Percentiles rank a stretch among this genome's conserved stretches.
These are phyloP conservation scores for Lachnellula arida DNA, from an alignment of 2,329 filamentous ascomycete genomes.

Conservation along the genomic window DNA sequence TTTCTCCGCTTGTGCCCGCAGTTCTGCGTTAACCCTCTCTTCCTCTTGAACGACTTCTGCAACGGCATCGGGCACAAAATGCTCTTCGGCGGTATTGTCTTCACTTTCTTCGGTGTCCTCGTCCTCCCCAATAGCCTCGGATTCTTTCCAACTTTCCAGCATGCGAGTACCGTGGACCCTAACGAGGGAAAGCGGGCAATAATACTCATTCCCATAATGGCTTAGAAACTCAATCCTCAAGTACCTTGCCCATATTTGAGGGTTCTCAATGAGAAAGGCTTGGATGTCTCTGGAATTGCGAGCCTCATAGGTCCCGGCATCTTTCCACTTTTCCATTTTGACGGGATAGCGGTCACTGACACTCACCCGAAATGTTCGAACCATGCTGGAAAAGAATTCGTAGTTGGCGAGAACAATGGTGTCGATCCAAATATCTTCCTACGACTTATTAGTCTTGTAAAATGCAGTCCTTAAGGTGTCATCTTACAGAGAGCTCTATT, in stretches of 20 bases:
- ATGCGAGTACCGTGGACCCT: slow-evolving; percentile 91
- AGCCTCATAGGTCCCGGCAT: slow-evolving; percentile 83
- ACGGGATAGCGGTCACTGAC: slow-evolving; percentile 94
- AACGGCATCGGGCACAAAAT: slow-evolving; percentile 33
- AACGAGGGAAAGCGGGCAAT: slow-evolving; percentile 86
- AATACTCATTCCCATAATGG: slow-evolving; percentile 95
- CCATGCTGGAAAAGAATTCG: slow-evolving; percentile 98
- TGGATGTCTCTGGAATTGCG: slow-evolving; percentile 91
- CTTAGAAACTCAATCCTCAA: slow-evolving; percentile 85
- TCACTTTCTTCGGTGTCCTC: slow-evolving; percentile 38
- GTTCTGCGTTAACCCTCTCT: slow-evolving; percentile 18
- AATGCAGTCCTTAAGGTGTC: slow-evolving; percentile 37
- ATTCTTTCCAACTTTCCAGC: slow-evolving; percentile 87
- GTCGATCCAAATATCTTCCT: slow-evolving; percentile 69
- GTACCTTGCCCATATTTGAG: slow-evolving; percentile 93
- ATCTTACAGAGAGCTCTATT: slow-evolving; percentile 77
- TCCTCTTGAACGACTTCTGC: slow-evolving; percentile 28
- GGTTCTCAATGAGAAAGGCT: slow-evolving; percentile 88
- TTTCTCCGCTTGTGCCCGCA: slow-evolving; percentile 5
- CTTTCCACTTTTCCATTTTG: slow-evolving; percentile 87
- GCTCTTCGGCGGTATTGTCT: slow-evolving; percentile 16
- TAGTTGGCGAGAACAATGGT: slow-evolving; percentile 97
- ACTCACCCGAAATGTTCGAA: slow-evolving; percentile 83
- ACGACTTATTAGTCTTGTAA: slow-evolving; percentile 13
- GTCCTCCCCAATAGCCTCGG: slow-evolving; percentile 65